Evolutionary conservation across 2,329 filamentous ascomycete species (phyloP), one percentile per base, ranked within the genome.

Genomic region (Fulvia fulva): DNA sequence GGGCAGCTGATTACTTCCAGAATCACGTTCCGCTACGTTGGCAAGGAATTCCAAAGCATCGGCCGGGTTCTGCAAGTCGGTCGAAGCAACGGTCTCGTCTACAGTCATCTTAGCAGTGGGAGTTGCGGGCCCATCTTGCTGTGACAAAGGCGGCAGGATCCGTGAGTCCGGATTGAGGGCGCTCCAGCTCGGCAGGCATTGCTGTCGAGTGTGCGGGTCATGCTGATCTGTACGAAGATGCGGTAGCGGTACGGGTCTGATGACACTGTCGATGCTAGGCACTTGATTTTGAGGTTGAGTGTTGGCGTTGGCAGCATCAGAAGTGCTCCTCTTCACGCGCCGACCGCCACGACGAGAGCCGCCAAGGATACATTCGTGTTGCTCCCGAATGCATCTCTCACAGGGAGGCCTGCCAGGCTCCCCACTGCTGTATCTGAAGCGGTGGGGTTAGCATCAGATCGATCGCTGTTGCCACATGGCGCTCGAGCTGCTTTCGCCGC

Each of bases 11-110:
- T 64, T 68, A 22, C 51, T 30, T 22, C 67, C 67, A 6, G 65
- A 66, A 46, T 70, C 65, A 25, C 70, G 65, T 56, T 71, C 69
- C 4, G 70, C 70, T 14, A 72, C 70, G 55, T 71, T 59, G 21
- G 69, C 70, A 6, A 71, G 63, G 50, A 72, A 72, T 21, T 70
- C 70, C 26, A 72, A 58, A 30, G 70, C 70, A 62, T 72, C 70
- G 12, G 69, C 68, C 23, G 70, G 70, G 55, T 72, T 72, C 58
- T 71, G 69, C 34, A 72, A 53, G 55, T 72, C 69, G 7, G 69
- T 68, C 8, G 69, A 67, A 12, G 66, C 69, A 26, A 71, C 67
- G 25, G 61, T 66, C 28, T 71, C 69, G 54, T 71, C 69, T 19
- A 71, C 70, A 11, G 66, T 68, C 65, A 69, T 66, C 59, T 68